Conservation (phyloP, 106 monocot species). For the Ottelia alismoides region DNA sequence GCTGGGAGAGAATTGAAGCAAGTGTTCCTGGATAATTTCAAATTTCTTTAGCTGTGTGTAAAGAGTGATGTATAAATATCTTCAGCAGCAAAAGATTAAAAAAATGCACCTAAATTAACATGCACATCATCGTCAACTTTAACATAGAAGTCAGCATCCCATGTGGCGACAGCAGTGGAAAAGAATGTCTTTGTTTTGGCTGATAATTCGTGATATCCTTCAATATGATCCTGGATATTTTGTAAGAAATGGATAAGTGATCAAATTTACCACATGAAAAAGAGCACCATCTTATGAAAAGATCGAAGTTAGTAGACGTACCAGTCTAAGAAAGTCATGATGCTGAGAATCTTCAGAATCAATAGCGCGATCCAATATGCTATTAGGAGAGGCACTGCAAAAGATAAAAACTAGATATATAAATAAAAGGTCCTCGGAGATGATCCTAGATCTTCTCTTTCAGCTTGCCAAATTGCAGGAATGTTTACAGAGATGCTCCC, state of each 20-base stretch:
- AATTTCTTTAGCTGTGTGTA: neutral
- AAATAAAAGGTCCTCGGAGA: too few species aligned
- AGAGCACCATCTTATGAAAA: neutral
- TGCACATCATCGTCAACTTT: slow-evolving; percentile 75
- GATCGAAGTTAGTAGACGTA: slow-evolving; percentile 5
- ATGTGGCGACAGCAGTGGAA: slow-evolving; percentile 47
- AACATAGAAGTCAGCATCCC: slow-evolving; percentile 69
- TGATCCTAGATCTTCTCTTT: too few species aligned
- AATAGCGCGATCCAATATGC: slow-evolving; percentile 38
- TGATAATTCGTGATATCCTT: slow-evolving; percentile 53
- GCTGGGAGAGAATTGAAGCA: slow-evolving; percentile 35
- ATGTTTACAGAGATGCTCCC: neutral
- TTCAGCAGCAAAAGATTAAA: slow-evolving; percentile 7
- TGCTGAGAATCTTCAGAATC: slow-evolving; percentile 42
- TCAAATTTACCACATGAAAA: neutral
- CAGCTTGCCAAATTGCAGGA: too few species aligned
- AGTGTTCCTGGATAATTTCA: slow-evolving; percentile 27
- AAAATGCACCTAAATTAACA: slow-evolving; percentile 39
- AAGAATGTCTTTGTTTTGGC: slow-evolving; percentile 55
- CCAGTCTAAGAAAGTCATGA: slow-evolving; percentile 56
- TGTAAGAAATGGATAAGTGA: neutral
- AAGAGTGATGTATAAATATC: neutral
- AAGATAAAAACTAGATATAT: neutral
- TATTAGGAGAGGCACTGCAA: slow-evolving; percentile 32
- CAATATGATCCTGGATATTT: slow-evolving; percentile 48